Conservation (phyloP, 1,284 basidiomycete genomes). For the Sporisorium reilianum region DNA sequence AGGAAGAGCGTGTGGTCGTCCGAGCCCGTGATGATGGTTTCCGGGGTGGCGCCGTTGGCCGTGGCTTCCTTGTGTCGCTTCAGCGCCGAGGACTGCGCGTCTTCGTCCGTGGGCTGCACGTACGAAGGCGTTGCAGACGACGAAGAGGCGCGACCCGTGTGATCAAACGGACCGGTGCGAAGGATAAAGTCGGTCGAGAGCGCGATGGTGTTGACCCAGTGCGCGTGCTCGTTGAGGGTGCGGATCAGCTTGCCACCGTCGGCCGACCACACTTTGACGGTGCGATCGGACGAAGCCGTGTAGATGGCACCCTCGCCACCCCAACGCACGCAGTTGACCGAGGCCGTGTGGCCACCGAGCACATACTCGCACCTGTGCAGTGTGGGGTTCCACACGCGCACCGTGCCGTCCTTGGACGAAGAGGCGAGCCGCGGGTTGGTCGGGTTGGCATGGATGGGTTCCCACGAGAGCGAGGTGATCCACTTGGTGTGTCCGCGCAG, state of each 20-base stretch:
- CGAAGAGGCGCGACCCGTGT: conserved; percentile 71
- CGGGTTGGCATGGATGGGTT: conserved; percentile 80
- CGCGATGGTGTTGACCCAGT: conserved; percentile 97
- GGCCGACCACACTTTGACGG: conserved; percentile 93
- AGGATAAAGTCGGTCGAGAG: conserved; percentile 95
- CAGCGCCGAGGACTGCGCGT: conserved; percentile 25
- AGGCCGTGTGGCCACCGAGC: conserved; percentile 91
- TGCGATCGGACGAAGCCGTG: conserved; percentile 92
- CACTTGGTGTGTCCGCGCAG: conserved; percentile 91
- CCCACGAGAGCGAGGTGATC: conserved; percentile 96
- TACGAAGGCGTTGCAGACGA: conserved; percentile 23
- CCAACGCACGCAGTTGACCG: conserved; percentile 96
- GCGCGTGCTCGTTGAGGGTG: conserved; percentile 91
- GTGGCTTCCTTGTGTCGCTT: conserved; percentile 79
- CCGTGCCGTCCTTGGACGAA: conserved; percentile 94
- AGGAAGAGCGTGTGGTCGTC: conserved; percentile 82
- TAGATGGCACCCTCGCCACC: conserved; percentile 77
- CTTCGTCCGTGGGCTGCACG: conserved; percentile 31
- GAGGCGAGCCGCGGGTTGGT: conserved; percentile 80
- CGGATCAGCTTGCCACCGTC: conserved; percentile 76
- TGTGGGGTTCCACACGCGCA: conserved; percentile 88
- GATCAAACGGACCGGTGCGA: conserved; percentile 94
- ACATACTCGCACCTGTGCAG: conserved; percentile 83
- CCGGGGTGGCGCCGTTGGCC: conserved; percentile 79
- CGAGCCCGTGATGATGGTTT: conserved; percentile 86